A percentile compares a stretch with the other conserved stretches of the same genome.
These are phyloP conservation scores for Dissophora globulifera DNA, from an alignment of 192 early-diverging fungal species.

Conservation along the genomic window DNA sequence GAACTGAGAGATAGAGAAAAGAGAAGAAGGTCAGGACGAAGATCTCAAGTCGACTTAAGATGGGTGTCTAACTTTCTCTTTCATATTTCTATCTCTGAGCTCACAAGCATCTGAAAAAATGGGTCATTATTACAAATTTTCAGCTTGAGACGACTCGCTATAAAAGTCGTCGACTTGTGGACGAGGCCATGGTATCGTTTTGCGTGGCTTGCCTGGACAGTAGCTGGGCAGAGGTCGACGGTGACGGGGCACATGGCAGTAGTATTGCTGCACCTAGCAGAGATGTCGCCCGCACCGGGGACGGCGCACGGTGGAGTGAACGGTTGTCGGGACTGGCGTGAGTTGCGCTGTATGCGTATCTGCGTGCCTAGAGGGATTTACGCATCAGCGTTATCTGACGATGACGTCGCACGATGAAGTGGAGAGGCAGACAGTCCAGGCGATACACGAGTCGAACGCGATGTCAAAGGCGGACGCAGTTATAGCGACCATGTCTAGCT, in stretches of 20 bases:
- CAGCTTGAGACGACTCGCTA: too few relatives aligned
- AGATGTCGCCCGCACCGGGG: slow-evolving; percentile 30
- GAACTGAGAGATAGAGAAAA: too few relatives aligned
- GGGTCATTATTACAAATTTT: too few relatives aligned
- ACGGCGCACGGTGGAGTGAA: slow-evolving; percentile 55
- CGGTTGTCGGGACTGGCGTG: slow-evolving; percentile 55
- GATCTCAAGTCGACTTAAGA: too few relatives aligned
- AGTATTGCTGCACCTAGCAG: slow-evolving; percentile 9
- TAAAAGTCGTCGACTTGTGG: too few relatives aligned
- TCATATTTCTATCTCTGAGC: too few relatives aligned
- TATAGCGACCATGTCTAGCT: slow-evolving; percentile 12
- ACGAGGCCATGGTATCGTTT: slow-evolving; percentile 26
- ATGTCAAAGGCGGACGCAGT: slow-evolving; percentile 56
- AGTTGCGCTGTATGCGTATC: slow-evolving; percentile 62
- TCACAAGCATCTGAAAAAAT: too few relatives aligned
- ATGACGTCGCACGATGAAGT: slow-evolving; percentile 62
- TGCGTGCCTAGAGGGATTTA: slow-evolving; percentile 75
- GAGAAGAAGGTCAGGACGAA: too few relatives aligned
- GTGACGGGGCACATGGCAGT: slow-evolving; percentile 6
- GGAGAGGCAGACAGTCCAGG: slow-evolving; percentile 57
- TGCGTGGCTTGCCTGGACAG: slow-evolving; percentile 16
- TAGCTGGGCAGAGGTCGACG: slow-evolving; percentile 1
- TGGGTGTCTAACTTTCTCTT: too few relatives aligned
- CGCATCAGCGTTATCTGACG: slow-evolving; percentile 69
- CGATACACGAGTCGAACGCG: slow-evolving; percentile 45